Conservation (phyloP, 148 eudicot species). For the Heliosperma pusillum region DNA sequence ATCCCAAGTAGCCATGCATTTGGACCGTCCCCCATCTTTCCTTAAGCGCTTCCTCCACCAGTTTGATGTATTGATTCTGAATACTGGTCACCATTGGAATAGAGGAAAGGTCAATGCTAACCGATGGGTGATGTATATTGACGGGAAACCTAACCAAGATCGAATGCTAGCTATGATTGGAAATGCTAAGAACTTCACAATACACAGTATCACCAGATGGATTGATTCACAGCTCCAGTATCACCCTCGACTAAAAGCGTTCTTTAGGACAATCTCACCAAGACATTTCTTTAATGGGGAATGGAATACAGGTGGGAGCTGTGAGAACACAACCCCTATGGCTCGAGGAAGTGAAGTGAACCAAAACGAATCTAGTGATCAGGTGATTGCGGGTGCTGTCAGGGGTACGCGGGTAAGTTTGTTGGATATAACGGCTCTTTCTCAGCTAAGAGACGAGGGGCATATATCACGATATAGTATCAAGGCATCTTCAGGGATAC, state of each 20-base stretch:
- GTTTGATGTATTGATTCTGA: constrained; percentile 51
- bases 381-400: constrained; percentile 43
- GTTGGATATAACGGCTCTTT: constrained; percentile 54
- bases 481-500: constrained; percentile 38
- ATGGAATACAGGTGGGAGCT: constrained; percentile 65
- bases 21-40: constrained; percentile 57
- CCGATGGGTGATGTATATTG: constrained; percentile 56
- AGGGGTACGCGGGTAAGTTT: constrained; percentile 48
- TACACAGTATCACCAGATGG: constrained; percentile 44
- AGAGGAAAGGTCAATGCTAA: constrained; percentile 53
- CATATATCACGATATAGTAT: constrained; percentile 56
- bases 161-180: constrained; percentile 42
- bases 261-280: constrained; percentile 59
- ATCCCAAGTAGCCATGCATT: constrained; percentile 50
- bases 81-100: constrained; percentile 68
- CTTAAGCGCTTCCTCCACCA: constrained; percentile 32
- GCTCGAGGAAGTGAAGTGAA: constrained; percentile 47
- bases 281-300: constrained; percentile 62
- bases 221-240: constrained; percentile 43
- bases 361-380: constrained; percentile 52
- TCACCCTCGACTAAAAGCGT: constrained; percentile 45
- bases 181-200: constrained; percentile 53
- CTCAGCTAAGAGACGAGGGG: constrained; percentile 58
- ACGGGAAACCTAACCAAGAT: constrained; percentile 43
- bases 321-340: constrained; percentile 53